A percentile compares a stretch with the other conserved stretches of the same genome.
Evolutionary conservation across 306 rosid species (phyloP).

Genomic region (barrel medic (Medicago truncatula)): MtrunA17r5.0-ANR NC_053044.1:23436501-23437000

Average conservation of each 20-base stretch:
- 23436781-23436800: constrained; percentile 65
- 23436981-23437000: no score
- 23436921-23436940: constrained; percentile 73
- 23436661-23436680: constrained; percentile 9
- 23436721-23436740: constrained; percentile 57
- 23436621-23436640: no score
- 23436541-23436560: no score
- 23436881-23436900: constrained; percentile 76
- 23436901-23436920: constrained; percentile 66
- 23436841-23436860: constrained; percentile 53
- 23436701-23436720: constrained; percentile 68
- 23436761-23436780: constrained; percentile 59
- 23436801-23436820: constrained; percentile 54
- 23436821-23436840: constrained; percentile 59
- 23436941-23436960: constrained; percentile 54
- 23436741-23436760: constrained; percentile 66
- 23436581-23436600: no score
- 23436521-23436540: no score
- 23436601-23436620: no score
- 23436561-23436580: no score
- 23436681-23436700: constrained; percentile 61
- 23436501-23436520: no score
- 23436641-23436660: no score
- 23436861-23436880: constrained; percentile 17
- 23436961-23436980: no score